A percentile compares a stretch with the other conserved stretches of the same genome.
Evolutionary conservation across 2,329 filamentous ascomycete species (phyloP).

Genomic region (Xylaria sp.): DNA sequence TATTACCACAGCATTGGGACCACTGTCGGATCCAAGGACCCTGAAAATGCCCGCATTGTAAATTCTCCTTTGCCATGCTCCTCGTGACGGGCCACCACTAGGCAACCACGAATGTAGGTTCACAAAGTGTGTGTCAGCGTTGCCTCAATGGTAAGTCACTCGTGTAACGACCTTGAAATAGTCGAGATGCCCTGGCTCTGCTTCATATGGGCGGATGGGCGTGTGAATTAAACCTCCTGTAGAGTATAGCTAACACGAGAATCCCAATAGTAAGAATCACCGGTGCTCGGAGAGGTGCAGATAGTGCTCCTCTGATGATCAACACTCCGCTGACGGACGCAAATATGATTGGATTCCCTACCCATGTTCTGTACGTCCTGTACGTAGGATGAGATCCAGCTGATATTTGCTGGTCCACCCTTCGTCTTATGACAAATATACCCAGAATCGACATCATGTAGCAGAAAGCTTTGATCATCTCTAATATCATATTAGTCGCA

Average conservation of each 20-base stretch:
- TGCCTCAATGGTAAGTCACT: constrained; percentile 30
- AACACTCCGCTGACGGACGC: constrained; percentile 43
- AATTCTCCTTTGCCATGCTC: constrained; percentile 34
- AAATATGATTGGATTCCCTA: constrained; percentile 45
- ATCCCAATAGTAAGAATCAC: constrained; percentile 45
- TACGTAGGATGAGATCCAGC: constrained; percentile 35
- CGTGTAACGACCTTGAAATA: constrained; percentile 22
- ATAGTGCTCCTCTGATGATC: constrained; percentile 45
- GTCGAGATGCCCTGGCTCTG: constrained; percentile 35
- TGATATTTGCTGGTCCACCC: constrained; percentile 32
- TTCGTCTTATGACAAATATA: constrained; percentile 43
- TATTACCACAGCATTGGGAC: constrained; percentile 38
- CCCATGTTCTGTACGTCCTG: constrained; percentile 45
- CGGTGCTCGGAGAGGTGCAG: constrained; percentile 45
- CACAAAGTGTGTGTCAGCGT: constrained; percentile 21
- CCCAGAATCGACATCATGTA: constrained; percentile 44
- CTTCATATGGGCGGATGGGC: constrained; percentile 38
- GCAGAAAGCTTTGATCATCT: constrained; percentile 44
- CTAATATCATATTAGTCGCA: constrained; percentile 38
- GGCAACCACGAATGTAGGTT: constrained; percentile 33
- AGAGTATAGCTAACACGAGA: constrained; percentile 44
- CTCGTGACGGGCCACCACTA: constrained; percentile 22
- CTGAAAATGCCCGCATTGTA: constrained; percentile 32
- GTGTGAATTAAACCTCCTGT: constrained; percentile 41
- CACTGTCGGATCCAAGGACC: constrained; percentile 38